phyloP scores from a whole-genome alignment of 805 yeast species.

The Candida glaebosa region DNA sequence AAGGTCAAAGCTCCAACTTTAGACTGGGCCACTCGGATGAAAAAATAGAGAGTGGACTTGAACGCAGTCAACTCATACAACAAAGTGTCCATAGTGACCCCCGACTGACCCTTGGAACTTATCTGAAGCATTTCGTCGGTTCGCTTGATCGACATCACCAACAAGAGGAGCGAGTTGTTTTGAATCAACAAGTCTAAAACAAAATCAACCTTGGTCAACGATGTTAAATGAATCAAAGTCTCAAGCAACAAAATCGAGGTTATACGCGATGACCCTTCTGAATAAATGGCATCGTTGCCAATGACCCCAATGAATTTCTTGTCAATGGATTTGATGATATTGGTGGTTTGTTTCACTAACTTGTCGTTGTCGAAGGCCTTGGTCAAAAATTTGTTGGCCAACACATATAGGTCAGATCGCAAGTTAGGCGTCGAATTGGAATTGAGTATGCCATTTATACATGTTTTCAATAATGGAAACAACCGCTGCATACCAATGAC shows the following conservation, averaged over 20 bases:
- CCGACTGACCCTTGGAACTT: constrained; percentile 23
- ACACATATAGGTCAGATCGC: constrained; percentile 75
- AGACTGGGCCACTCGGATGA: constrained; percentile 72
- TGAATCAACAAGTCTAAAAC: constrained; percentile 59
- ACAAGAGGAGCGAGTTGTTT: constrained; percentile 60
- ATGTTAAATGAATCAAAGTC: constrained; percentile 54
- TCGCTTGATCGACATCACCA: constrained; percentile 65
- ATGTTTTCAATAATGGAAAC: constrained; percentile 67
- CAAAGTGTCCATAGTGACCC: constrained; percentile 48
- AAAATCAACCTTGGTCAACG: constrained; percentile 49
- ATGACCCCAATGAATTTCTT: constrained; percentile 56
- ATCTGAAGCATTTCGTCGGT: constrained; percentile 59
- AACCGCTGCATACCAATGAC: constrained; percentile 47
- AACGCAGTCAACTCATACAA: constrained; percentile 75
- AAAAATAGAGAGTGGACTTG: constrained; percentile 64
- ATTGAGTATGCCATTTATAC: constrained; percentile 68
- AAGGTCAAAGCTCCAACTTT: constrained; percentile 75
- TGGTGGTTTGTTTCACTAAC: constrained; percentile 45
- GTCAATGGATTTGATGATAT: constrained; percentile 60
- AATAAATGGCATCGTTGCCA: constrained; percentile 74
- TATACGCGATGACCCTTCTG: constrained; percentile 73
- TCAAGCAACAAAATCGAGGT: constrained; percentile 77
- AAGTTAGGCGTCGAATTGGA: constrained; percentile 64
- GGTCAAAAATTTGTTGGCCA: constrained; percentile 63
- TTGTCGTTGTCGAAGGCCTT: constrained; percentile 42